phyloP scores from a whole-genome alignment of 768 basidiomycete genomes.

The Tylopilus vinaceipallidus region DNA sequence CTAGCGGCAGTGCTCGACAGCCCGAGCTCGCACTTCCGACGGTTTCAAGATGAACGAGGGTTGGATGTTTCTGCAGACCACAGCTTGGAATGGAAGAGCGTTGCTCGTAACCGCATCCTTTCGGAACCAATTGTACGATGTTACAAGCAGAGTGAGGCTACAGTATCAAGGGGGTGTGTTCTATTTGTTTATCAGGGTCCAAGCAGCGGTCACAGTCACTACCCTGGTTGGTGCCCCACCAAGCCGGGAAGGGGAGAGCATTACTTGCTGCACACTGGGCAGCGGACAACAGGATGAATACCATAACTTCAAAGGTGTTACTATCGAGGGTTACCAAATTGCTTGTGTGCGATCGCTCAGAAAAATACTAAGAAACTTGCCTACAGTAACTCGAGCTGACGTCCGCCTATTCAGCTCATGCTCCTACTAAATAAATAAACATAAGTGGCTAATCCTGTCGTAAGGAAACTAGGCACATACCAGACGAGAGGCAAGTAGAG shows the following conservation, averaged over 20 bases:
- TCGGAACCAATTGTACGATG: too few species aligned
- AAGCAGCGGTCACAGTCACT: conserved; percentile 37
- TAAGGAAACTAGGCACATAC: conserved; percentile 18
- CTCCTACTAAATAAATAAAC: conserved; percentile 35
- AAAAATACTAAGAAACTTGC: conserved; percentile 1
- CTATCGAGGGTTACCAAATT: conserved; percentile 36
- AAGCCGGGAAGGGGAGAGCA: conserved; percentile 48
- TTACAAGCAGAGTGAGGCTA: too few species aligned
- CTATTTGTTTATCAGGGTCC: too few species aligned
- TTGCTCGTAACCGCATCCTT: too few species aligned
- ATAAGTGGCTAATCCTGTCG: conserved; percentile 35
- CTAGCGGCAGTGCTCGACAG: too few species aligned
- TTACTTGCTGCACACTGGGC: conserved; percentile 51
- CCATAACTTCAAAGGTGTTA: conserved; percentile 50
- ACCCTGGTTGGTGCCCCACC: conserved; percentile 59
- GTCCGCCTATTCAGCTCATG: conserved; percentile 38
- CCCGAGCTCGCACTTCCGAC: too few species aligned
- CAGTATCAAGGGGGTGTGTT: too few species aligned
- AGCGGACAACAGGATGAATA: conserved; percentile 49
- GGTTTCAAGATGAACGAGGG: too few species aligned
- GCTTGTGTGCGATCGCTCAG: neutral
- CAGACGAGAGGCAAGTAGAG: conserved; percentile 32
- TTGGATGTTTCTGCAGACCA: too few species aligned
- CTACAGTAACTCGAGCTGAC: conserved; percentile 45
- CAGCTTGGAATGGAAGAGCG: too few species aligned